Evolutionary conservation across 2,329 filamentous ascomycete species (phyloP), one percentile per base, ranked within the genome.

Genomic region (Aspergillus calidoustus): DNA sequence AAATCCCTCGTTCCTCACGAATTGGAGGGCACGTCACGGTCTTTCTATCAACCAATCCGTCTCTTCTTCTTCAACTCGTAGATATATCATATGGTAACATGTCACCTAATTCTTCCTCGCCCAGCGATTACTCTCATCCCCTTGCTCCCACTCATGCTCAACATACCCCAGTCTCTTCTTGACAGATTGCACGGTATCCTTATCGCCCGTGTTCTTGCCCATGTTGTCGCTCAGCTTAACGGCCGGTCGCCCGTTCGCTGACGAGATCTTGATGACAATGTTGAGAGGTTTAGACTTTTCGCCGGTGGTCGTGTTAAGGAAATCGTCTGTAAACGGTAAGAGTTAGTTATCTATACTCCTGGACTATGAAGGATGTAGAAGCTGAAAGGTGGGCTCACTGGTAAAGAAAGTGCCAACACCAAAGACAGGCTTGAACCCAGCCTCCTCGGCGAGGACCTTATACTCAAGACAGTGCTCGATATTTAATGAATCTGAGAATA

Each of bases 221-320:
- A 89, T 84, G 72, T 98, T 97, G 76, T 94, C 90, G 66, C 88
- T 97, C 68, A 99, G 91, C 82, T 99, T 99, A 73, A 99, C 88
- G 2, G 95, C 93, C 0, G 90, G 87, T 51, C 89, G 86, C 6
- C 93, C 93, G 15, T 83, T 87, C 0, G 93, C 95, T 9, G 91
- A 93, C 64, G 91, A 92, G 63, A 99, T 85, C 80, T 99, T 99
- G 80, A 99, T 97, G 68, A 99, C 95, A 71, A 99, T 99, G 72
- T 99, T 99, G 58, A 99, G 81, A 0, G 95, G 95, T 17, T 89
- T 87, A 0, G 93, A 97, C 79, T 97, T 98, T 68, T 88, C 87
- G 44, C 89, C 89, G 0, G 89, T 91, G 41, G 83, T 87, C 63
- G 85, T 80, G 66, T 90, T 87, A n/a, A 80, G 81, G 75, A 95